Evolutionary conservation across 2,329 filamentous ascomycete species (phyloP), one percentile per base, ranked within the genome.

Genomic region (Mariannaea elegans): DNA sequence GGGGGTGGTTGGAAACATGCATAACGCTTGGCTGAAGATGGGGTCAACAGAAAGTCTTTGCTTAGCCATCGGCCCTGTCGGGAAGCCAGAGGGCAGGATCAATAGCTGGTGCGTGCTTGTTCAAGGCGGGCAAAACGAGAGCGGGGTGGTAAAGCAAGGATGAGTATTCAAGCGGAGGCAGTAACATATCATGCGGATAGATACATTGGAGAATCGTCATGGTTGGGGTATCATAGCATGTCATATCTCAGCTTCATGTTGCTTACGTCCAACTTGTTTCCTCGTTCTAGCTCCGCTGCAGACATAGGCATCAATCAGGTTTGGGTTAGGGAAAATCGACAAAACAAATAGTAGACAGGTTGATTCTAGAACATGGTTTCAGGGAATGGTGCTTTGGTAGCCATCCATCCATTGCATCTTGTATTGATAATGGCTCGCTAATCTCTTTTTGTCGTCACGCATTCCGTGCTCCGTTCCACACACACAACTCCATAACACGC

Each of bases 401-500:
- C 31, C 46, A 24, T 48, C 8, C 46, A 24, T 19, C 19, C 18
- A 16, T 24, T 44, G 10, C 23, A 36, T 52, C 23, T 18, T 31
- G 31, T 42, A 16, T 32, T 21, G 24, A 34, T 21, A 44, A 44
- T 34, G 38, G 18, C 49, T 52, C 18, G 49, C 41, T 51, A 51
- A 23, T 42, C 24, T 44, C 31, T 29, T 36, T 44, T 27, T n/a
- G 14, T 44, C 50, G 14, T 46, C 12, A 36, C 49, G 31, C 41
- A 38, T 46, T 53, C 50, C 21, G n/a, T 38, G 13, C 10, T 38
- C 29, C 19, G n/a, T 21, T 14, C 50, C 41, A 27, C 24, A 27
- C 24, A 27, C 44, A 23, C 47, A 63, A 66, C 60, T 65, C 61
- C 58, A 27, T 24, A 27, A 32, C 32, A 56, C 44, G 48, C 44